Base-by-base conservation (phyloP, 1,139 yeast species). In the Taiozyma sp. region DNA sequence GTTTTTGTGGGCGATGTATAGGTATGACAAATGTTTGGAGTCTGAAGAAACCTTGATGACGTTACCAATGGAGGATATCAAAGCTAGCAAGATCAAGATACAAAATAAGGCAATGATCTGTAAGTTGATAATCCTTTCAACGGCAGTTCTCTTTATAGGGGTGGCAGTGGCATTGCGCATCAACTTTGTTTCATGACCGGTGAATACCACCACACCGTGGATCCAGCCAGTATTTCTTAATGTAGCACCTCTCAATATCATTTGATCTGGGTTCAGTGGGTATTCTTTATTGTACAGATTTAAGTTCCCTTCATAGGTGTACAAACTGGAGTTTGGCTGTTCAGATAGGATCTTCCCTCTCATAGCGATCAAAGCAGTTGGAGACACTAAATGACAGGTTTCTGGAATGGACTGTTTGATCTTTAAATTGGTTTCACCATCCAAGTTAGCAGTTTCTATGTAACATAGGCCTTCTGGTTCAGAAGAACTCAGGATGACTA, bases 81-180 rank as follows among this genome's bases (percentile, higher is more conserved):
- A 70, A 1, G 97, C 73, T 51, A 95, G 76, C 7, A 81, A 75
- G 42, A 93, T 81, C 58, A 95, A 78, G 51, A 95, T 84, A 39
- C 86, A 80, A 66, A 95, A 93, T 54, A 95, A 73, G 2, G 93
- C 96, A 57, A 93, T 74, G 63, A 93, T 93, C 68, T 95, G 99
- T 62, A 89, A 71, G 67, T 95, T 95, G 58, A 95, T 92, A 70
- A 92, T 89, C 68, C 96, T 82, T 72, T 95, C 99, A 14, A 95
- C 98, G 29, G 96, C 97, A 1, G 99, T 95, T 63, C 96, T 80
- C 66, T 95, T 95, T 62, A 95, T 95, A 5, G 99, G 99, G 1
- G 99, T 86, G 4, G 99, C 97, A 2, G 98, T 92, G 14, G 99
- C 99, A 71, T 95, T 95, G 65, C 99, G 82, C 99, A 95, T 93